phyloP scores from a whole-genome alignment of 2,329 filamentous ascomycete species.

The Drechslerella coelobrocha region DNA sequence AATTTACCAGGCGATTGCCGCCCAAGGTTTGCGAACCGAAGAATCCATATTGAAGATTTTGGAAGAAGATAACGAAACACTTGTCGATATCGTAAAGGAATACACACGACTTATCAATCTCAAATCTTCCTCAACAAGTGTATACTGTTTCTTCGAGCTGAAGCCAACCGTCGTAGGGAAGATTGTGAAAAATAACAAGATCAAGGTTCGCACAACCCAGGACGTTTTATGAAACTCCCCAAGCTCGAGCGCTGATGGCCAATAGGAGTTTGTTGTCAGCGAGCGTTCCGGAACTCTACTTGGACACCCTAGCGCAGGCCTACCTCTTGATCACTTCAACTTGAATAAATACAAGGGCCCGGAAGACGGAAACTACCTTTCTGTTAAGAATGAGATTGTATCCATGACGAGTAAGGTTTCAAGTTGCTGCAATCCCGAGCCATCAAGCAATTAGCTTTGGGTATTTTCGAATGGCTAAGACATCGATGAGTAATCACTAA shows the following conservation, averaged over 20 bases:
- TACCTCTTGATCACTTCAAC: conserved; percentile 56
- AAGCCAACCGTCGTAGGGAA: conserved; percentile 10
- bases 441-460: conserved; percentile 1
- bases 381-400: conserved; percentile 55
- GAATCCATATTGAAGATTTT: neutral
- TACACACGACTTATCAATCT: conserved; percentile 4
- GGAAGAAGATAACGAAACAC: conserved; percentile 8
- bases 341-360: conserved; percentile 56
- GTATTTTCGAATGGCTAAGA: too few relatives aligned
- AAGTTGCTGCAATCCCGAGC: neutral
- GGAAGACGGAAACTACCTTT: conserved; percentile 55
- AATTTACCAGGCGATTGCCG: conserved; percentile 18
- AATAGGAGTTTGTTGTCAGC: conserved; percentile 55
- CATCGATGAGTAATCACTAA: conserved; percentile 46
- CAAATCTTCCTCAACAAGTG: neutral
- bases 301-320: conserved; percentile 52
- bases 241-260: conserved; percentile 1
- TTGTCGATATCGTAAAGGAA: conserved; percentile 9
- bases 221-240: neutral
- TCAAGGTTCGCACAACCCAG: neutral
- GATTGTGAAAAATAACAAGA: conserved; percentile 9
- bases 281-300: conserved; percentile 55
- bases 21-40: neutral
- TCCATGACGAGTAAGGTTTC: conserved; percentile 20
- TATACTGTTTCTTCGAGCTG: conserved; percentile 12